Evolutionary conservation across 345 rosid species (phyloP), one percentile per base, ranked within the genome.

Genomic region (Corchorus capsularis): DNA sequence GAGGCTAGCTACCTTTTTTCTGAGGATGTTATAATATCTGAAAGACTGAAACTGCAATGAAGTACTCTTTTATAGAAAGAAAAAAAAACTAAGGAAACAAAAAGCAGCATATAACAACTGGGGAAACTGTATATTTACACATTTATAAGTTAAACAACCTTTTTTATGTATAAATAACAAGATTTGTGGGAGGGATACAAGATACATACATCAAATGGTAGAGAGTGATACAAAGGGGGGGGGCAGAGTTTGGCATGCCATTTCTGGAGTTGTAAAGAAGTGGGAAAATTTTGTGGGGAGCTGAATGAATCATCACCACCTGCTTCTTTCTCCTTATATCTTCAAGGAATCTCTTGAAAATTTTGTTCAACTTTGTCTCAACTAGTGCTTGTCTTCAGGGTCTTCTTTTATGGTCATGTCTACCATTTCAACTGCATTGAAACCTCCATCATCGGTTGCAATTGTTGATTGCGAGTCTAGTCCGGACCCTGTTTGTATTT

Each of bases 351-450:
- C 22, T 49, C 15, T 15, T 56, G 78, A 83, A 84, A 87, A 60
- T 71, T 63, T 65, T 13, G 10, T 63, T 12, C 17, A 49, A 9
- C 16, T 7, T 27, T 9, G 15, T 41, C 4, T n/a, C 45, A 16
- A 17, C 77, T 80, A 78, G 68, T 78, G 79, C 84, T 86, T 87
- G 62, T 87, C 80, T 82, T 96, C 96, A 11, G 90, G 89, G 8
- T 57, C 94, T 86, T 93, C 99, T 83, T 89, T 83, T 77, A 93
- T 89, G 81, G 82, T 96, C 99, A 93, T 89, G 71, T 86, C 94
- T 73, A 81, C 87, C 88, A 92, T 81, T 78, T 91, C 93, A 10
- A 88, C 82, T 20, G 89, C 76, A 54, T 83, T 46, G 75, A 93
- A 91, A 27, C 89, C 92, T 5, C 89, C 89, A 43, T 91, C 97